Evolutionary conservation across 495 filamentous ascomycete species (phyloP).

Genomic region (Tuber umbilicatum): DNA sequence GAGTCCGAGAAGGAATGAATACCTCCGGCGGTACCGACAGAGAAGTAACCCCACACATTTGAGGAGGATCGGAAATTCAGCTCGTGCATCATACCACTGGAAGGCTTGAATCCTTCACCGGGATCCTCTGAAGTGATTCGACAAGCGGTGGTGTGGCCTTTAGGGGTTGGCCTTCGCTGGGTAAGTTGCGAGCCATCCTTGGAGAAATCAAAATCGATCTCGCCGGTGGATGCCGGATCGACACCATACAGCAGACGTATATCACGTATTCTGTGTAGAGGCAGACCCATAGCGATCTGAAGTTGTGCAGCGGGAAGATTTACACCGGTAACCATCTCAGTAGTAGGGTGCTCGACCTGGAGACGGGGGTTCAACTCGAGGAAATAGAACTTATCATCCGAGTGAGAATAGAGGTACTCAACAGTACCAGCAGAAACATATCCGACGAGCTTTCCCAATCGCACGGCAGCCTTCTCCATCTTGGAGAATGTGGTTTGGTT

Average conservation of each 20-base stretch:
- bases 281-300: constrained; percentile 98
- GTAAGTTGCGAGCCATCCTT: constrained; percentile 73
- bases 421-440: constrained; percentile 99
- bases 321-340: constrained; percentile 98
- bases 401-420: constrained; percentile 97
- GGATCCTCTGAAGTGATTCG: constrained; percentile 99
- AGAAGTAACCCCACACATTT: constrained; percentile 99
- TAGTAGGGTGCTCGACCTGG: constrained; percentile 98
- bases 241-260: constrained; percentile 95
- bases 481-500: constrained; percentile 78
- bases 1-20: constrained; percentile 99
- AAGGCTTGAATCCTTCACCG: constrained; percentile 98
- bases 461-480: constrained; percentile 96
- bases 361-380: constrained; percentile 95
- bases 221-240: constrained; percentile 73
- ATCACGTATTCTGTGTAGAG: constrained; percentile 88
- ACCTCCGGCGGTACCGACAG: constrained; percentile 87
- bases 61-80: constrained; percentile 97
- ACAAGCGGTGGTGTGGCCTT: constrained; percentile 95
- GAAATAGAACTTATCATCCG: constrained; percentile 99
- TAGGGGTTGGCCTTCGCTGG: constrained; percentile 82
- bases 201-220: constrained; percentile 96
- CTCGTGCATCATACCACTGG: constrained; percentile 97
- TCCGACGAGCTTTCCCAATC: constrained; percentile 84
- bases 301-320: constrained; percentile 95